A percentile compares a stretch with the other conserved stretches of the same genome.
phyloP scores from a whole-genome alignment of 768 basidiomycete species.

The Boletellus ananiceps region DNA sequence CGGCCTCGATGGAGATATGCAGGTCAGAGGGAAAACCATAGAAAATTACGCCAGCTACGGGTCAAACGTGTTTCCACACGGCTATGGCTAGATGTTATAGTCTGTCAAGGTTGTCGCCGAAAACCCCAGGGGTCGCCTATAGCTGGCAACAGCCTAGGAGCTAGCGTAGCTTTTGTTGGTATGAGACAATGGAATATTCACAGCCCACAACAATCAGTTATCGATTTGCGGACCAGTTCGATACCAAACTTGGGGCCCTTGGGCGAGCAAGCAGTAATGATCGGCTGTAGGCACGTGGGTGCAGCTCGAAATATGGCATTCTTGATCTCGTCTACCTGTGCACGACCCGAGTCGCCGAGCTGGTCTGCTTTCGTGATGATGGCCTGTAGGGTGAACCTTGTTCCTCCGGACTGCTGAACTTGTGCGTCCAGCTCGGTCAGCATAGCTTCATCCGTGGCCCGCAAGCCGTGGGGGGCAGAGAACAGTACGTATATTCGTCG shows the following conservation, averaged over 20 bases:
- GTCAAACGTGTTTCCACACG: background rate
- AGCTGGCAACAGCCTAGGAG: too few species aligned
- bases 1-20: background rate
- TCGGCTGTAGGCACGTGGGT: slow-evolving; percentile 62
- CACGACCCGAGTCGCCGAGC: slow-evolving; percentile 33
- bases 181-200: slow-evolving; percentile 5
- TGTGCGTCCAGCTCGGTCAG: slow-evolving; percentile 42
- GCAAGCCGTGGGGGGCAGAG: slow-evolving; percentile 62
- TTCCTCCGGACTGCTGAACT: slow-evolving; percentile 29
- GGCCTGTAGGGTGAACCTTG: slow-evolving; percentile 61
- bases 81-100: background rate
- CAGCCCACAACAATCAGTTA: slow-evolving; percentile 54
- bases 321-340: slow-evolving; percentile 40
- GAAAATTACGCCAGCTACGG: background rate
- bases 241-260: slow-evolving; percentile 54
- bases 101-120: slow-evolving; percentile 3
- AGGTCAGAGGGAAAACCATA: background rate
- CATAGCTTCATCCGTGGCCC: slow-evolving; percentile 56
- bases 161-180: background rate
- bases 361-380: slow-evolving; percentile 70
- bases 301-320: slow-evolving; percentile 47
- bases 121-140: background rate
- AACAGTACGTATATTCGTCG: slow-evolving; percentile 67
- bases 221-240: slow-evolving; percentile 51
- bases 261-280: slow-evolving; percentile 48